phyloP scores from a whole-genome alignment of 345 rosid genomes.

The Erodium maritimum region DNA sequence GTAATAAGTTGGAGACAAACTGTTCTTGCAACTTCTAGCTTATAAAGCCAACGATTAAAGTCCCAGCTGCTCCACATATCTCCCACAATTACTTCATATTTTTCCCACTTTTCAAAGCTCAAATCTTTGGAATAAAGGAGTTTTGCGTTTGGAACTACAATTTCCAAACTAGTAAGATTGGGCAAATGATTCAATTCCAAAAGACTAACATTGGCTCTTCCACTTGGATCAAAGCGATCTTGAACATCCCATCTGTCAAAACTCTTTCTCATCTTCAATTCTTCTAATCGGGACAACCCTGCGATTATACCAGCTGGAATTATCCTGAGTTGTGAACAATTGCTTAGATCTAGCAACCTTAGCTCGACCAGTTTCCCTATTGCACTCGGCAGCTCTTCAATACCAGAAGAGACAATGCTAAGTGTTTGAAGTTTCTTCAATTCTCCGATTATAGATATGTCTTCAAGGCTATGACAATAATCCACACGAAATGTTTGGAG shows the following conservation, averaged over 20 bases:
- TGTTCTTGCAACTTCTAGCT: too few relatives aligned
- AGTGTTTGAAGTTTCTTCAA: too few relatives aligned
- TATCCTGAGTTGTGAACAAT: conserved; percentile 1
- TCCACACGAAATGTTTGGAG: conserved; percentile 15
- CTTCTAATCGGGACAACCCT: conserved; percentile 17
- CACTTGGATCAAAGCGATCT: not conserved
- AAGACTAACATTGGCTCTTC: conserved; percentile 11
- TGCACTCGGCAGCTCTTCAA: too few relatives aligned
- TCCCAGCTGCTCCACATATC: too few relatives aligned
- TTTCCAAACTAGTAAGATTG: conserved; percentile 2
- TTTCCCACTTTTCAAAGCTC: not conserved
- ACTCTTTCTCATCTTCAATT: conserved; percentile 11
- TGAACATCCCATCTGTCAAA: conserved; percentile 24
- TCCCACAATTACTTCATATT: not conserved
- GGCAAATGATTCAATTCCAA: conserved; percentile 13
- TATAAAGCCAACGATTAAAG: too few relatives aligned
- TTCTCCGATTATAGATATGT: conserved; percentile 5
- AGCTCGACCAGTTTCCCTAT: conserved; percentile 10
- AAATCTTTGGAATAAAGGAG: not conserved
- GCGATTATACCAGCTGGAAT: conserved; percentile 10
- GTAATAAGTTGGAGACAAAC: too few relatives aligned
- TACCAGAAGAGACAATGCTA: too few relatives aligned
- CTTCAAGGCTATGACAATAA: not conserved
- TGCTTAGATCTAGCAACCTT: too few relatives aligned
- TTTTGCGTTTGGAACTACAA: conserved; percentile 3